Conservation (phyloP, 176 grass and related monocot species). For the Oropetium thomaeum region DNA sequence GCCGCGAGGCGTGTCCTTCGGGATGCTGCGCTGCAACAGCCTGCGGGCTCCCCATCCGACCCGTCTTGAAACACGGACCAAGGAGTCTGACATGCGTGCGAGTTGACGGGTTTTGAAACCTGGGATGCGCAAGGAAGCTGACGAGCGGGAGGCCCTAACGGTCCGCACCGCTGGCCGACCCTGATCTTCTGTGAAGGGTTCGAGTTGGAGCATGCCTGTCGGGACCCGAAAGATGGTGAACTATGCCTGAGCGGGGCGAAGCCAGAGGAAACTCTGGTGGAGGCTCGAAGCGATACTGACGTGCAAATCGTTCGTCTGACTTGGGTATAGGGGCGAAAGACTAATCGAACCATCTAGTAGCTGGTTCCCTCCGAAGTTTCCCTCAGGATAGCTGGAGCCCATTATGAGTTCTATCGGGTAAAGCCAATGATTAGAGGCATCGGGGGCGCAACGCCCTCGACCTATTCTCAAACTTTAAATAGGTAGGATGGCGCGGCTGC, state of each 20-base stretch:
- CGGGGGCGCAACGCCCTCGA: conserved; percentile 64
- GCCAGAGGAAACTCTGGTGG: conserved; percentile 67
- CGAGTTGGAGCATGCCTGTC: conserved; percentile 62
- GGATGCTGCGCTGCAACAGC: conserved; percentile 2
- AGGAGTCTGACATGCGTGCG: conserved; percentile 78
- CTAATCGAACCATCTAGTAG: conserved; percentile 73
- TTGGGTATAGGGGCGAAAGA: conserved; percentile 68
- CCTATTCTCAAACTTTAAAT: conserved; percentile 95
- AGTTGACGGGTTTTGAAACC: conserved; percentile 46
- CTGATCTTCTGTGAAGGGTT: conserved; percentile 53
- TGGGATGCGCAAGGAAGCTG: no score
- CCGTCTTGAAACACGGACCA: conserved; percentile 82
- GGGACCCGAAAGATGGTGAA: conserved; percentile 84
- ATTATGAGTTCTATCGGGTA: conserved; percentile 64
- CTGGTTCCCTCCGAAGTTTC: conserved; percentile 72
- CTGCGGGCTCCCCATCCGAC: conserved; percentile 61
- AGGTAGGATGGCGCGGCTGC: conserved; percentile 60
- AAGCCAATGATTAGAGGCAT: conserved; percentile 86
- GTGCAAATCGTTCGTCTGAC: conserved; percentile 71
- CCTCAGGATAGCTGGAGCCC: conserved; percentile 70
- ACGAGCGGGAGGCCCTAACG: not conserved
- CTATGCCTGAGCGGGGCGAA: conserved; percentile 62
- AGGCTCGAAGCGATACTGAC: conserved; percentile 67
- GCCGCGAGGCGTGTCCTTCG: not conserved
- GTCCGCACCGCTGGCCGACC: conserved; percentile 43